Evolutionary conservation across 2,329 filamentous ascomycete species (phyloP).

Genomic region (Epichloe typhina): DNA sequence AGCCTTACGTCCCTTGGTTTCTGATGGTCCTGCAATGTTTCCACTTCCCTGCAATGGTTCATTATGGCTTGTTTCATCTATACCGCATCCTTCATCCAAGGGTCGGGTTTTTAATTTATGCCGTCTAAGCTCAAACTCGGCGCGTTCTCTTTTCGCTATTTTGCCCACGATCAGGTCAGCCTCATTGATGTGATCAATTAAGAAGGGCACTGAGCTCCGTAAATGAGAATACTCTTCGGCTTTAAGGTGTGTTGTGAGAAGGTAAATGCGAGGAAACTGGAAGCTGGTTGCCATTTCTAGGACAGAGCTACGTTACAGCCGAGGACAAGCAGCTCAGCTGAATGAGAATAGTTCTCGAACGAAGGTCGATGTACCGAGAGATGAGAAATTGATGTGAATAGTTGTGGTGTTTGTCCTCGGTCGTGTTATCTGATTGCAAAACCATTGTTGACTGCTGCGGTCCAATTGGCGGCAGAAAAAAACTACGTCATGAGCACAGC

Average conservation of each 20-base stretch:
- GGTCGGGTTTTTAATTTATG: constrained; percentile 47
- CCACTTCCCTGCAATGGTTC: neutral
- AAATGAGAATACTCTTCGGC: constrained; percentile 48
- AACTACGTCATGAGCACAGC: no score
- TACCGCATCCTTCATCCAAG: neutral
- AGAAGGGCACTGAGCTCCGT: constrained; percentile 48
- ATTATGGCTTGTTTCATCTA: neutral
- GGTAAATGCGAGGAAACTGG: constrained; percentile 50
- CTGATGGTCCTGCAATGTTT: neutral
- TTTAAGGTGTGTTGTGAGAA: constrained; percentile 58
- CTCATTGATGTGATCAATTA: constrained; percentile 61
- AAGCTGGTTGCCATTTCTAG: constrained; percentile 12
- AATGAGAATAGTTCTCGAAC: neutral
- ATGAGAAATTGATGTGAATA: no score
- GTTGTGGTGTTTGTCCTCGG: no score
- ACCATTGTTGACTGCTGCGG: no score
- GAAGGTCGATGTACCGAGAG: no score
- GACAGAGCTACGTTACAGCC: neutral
- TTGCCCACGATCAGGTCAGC: constrained; percentile 65
- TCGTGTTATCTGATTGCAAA: no score
- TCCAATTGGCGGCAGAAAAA: no score
- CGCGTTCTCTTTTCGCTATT: constrained; percentile 54
- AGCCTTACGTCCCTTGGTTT: neutral
- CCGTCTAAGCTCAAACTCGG: constrained; percentile 62
- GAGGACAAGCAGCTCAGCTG: neutral